phyloP scores from a whole-genome alignment of 1,284 basidiomycete species.

The Lignosus rhinocerotis region DNA sequence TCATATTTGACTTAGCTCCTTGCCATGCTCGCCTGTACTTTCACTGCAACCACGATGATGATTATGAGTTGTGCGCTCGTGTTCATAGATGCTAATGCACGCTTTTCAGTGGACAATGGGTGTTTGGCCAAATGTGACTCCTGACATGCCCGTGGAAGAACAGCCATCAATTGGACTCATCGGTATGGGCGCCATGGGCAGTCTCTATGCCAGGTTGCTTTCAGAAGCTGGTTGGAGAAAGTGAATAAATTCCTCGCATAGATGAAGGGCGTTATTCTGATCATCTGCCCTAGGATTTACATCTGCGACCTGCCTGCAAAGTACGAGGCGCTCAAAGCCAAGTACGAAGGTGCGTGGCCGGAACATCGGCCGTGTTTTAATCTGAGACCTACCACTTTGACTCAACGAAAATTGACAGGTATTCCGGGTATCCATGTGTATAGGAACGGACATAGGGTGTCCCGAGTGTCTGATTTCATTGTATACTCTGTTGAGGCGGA shows the following conservation, averaged over 20 bases:
- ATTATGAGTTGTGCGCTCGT: too few species aligned
- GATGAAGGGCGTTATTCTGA: background rate
- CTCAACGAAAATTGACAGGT: constrained; percentile 32
- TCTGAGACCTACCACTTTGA: background rate
- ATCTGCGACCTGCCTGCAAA: constrained; percentile 89
- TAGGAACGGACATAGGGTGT: constrained; percentile 32
- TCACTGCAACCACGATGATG: background rate
- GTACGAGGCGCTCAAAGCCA: constrained; percentile 63
- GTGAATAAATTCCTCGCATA: constrained; percentile 41
- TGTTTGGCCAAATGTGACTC: constrained; percentile 42
- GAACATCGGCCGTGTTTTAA: background rate
- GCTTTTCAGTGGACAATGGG: background rate
- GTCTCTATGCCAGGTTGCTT: constrained; percentile 85
- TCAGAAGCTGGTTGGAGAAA: constrained; percentile 83
- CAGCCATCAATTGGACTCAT: constrained; percentile 86
- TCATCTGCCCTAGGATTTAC: constrained; percentile 63
- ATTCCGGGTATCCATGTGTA: constrained; percentile 62
- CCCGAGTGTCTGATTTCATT: constrained; percentile 34
- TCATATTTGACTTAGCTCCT: background rate
- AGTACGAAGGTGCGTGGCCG: constrained; percentile 58
- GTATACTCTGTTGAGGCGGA: constrained; percentile 87
- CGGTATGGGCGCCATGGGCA: constrained; percentile 95
- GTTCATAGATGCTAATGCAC: background rate
- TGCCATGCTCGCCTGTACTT: background rate
- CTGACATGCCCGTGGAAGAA: constrained; percentile 48